phyloP scores from a whole-genome alignment of 306 rosid genomes.

The Mimosa bimucronata region DNA sequence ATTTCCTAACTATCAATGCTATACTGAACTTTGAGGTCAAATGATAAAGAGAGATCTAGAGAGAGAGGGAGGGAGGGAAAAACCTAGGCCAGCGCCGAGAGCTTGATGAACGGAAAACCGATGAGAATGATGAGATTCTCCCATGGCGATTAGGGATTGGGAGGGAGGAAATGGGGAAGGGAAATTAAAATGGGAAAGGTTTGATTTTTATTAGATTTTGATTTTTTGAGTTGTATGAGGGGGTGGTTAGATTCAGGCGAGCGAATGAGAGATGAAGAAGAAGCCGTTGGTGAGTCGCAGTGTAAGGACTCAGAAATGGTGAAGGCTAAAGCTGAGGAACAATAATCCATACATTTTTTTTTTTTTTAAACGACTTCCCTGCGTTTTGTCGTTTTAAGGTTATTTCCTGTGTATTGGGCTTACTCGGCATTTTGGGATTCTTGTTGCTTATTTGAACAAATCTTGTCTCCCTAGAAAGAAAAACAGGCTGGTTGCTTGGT shows the following conservation, averaged over 20 bases:
- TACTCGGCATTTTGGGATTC: background rate
- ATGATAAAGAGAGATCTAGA: conserved; percentile 14
- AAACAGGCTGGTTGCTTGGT: no score
- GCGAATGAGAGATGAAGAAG: background rate
- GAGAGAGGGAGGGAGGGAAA: conserved; percentile 34
- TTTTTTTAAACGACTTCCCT: background rate
- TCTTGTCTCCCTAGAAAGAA: no score
- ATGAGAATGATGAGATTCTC: conserved; percentile 53
- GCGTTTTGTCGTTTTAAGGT: background rate
- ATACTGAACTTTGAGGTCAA: conserved; percentile 6
- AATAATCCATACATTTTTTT: background rate
- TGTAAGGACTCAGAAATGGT: background rate
- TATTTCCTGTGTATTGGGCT: background rate
- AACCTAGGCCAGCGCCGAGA: conserved; percentile 87
- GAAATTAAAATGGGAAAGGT: background rate
- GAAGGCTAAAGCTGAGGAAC: background rate
- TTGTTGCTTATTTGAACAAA: background rate
- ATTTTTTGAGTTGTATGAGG: no score
- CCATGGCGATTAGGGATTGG: conserved; percentile 69
- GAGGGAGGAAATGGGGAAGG: background rate
- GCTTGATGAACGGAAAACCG: conserved; percentile 72
- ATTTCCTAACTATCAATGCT: background rate
- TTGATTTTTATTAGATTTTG: no score
- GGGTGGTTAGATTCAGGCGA: background rate
- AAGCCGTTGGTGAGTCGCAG: background rate